A percentile compares a stretch with the other conserved stretches of the same genome.
Evolutionary conservation across 345 rosid species (phyloP).

Genomic region (Camelina sativa): DNA sequence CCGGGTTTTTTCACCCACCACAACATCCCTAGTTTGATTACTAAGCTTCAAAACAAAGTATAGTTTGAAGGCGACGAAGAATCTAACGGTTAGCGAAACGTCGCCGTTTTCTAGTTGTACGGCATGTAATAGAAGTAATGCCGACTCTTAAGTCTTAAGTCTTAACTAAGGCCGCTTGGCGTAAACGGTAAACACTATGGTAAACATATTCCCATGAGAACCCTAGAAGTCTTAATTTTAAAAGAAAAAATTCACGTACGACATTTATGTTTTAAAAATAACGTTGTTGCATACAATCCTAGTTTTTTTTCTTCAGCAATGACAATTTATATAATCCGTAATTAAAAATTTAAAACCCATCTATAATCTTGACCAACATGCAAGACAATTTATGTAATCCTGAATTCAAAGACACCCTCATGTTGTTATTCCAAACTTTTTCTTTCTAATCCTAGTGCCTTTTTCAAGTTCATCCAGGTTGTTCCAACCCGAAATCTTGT

Average conservation of each 20-base stretch:
- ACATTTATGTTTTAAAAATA: background rate
- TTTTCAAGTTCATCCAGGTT: no score
- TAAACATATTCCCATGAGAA: background rate
- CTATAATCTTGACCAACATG: background rate
- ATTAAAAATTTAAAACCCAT: background rate
- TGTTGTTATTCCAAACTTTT: no score
- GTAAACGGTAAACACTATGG: constrained; percentile 20
- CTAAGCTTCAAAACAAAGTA: constrained; percentile 24
- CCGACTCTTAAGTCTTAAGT: background rate
- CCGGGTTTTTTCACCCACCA: no score
- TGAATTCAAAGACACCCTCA: no score
- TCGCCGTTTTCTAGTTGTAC: constrained; percentile 15
- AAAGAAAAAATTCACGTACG: no score
- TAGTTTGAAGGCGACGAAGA: constrained; percentile 34
- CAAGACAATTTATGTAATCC: background rate
- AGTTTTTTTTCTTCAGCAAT: background rate
- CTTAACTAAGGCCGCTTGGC: constrained; percentile 4
- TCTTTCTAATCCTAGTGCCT: no score
- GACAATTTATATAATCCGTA: background rate
- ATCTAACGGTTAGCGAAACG: constrained; percentile 28
- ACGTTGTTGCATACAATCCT: background rate
- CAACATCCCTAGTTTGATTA: no score
- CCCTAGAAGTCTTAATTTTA: background rate
- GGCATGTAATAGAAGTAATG: constrained; percentile 27
- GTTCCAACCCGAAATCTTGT: no score